A percentile compares a stretch with the other conserved stretches of the same genome.
Evolutionary conservation across 1,284 basidiomycete genomes (phyloP).

Genomic region (Hypsizygus ulmarius): DNA sequence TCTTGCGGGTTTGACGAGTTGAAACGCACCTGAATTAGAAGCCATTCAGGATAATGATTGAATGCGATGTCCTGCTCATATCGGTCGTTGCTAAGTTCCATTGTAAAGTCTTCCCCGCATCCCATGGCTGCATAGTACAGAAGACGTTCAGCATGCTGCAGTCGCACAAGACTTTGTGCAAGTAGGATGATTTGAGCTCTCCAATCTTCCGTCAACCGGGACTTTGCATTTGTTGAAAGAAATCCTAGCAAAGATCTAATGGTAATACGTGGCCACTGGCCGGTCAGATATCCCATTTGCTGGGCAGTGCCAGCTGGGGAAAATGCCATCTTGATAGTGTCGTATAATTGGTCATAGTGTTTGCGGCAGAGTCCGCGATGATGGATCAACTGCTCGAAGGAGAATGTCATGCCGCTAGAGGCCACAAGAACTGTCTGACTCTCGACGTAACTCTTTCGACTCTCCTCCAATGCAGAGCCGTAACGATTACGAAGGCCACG

Average conservation of each 20-base stretch:
- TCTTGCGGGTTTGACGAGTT: background rate
- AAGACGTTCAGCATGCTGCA: constrained; percentile 36
- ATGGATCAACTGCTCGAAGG: background rate
- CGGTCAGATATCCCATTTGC: constrained; percentile 5
- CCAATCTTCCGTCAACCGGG: constrained; percentile 24
- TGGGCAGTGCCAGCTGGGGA: constrained; percentile 4
- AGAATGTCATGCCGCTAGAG: background rate
- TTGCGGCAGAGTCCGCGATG: constrained; percentile 1
- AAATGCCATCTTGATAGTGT: background rate
- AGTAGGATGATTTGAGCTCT: constrained; percentile 24
- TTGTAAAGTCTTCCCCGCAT: constrained; percentile 29
- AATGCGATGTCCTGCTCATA: constrained; percentile 18
- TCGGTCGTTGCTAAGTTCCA: constrained; percentile 32
- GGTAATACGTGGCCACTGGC: constrained; percentile 29
- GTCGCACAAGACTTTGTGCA: constrained; percentile 26
- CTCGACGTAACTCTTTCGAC: too few relatives aligned
- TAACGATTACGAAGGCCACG: too few relatives aligned
- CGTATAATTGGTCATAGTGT: background rate
- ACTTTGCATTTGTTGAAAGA: constrained; percentile 8
- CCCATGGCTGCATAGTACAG: constrained; percentile 15
- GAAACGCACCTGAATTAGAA: constrained; percentile 42
- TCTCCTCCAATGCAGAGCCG: too few relatives aligned
- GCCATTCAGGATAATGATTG: constrained; percentile 38
- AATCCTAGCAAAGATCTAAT: constrained; percentile 22
- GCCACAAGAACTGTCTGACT: background rate